Percentiles rank a stretch among this genome's conserved stretches.
phyloP scores from a whole-genome alignment of 306 rosid genomes.

The Trifolium repens region DNA sequence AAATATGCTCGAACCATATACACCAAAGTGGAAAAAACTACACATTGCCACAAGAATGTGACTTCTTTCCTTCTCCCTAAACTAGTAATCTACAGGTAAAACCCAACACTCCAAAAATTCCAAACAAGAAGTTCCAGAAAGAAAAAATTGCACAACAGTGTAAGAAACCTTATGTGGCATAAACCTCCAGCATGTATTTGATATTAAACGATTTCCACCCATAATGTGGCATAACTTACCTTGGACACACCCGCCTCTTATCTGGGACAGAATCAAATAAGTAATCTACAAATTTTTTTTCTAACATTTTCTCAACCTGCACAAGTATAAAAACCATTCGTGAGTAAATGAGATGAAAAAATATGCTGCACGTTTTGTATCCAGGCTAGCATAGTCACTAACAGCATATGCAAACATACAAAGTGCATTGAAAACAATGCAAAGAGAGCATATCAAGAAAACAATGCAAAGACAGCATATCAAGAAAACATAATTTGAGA shows the following conservation, averaged over 20 bases:
- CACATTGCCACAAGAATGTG: too few species aligned
- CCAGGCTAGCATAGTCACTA: slow-evolving; percentile 13
- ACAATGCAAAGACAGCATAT: neutral
- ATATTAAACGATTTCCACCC: slow-evolving; percentile 8
- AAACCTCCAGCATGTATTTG: too few species aligned
- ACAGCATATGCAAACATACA: slow-evolving; percentile 3
- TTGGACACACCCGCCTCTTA: slow-evolving; percentile 75
- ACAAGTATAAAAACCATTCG: slow-evolving; percentile 35
- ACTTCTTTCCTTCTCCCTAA: too few species aligned
- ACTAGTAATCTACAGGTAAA: too few species aligned
- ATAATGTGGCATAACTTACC: slow-evolving; percentile 53
- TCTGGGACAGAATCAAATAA: slow-evolving; percentile 75
- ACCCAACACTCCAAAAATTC: too few species aligned
- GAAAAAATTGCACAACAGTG: too few species aligned
- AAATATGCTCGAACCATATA: too few species aligned
- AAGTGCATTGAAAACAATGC: neutral
- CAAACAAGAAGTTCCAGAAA: too few species aligned
- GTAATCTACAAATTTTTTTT: slow-evolving; percentile 72
- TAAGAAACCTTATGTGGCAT: neutral
- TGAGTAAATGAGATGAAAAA: slow-evolving; percentile 25
- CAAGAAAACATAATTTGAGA: slow-evolving; percentile 24
- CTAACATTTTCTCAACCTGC: slow-evolving; percentile 97
- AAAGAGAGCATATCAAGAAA: neutral
- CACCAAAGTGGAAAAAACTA: too few species aligned
- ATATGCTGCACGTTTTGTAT: neutral